These are phyloP conservation scores for Hygrophila difformis DNA, from an alignment of 257 asterid genomes.

Conservation along the genomic window DNA sequence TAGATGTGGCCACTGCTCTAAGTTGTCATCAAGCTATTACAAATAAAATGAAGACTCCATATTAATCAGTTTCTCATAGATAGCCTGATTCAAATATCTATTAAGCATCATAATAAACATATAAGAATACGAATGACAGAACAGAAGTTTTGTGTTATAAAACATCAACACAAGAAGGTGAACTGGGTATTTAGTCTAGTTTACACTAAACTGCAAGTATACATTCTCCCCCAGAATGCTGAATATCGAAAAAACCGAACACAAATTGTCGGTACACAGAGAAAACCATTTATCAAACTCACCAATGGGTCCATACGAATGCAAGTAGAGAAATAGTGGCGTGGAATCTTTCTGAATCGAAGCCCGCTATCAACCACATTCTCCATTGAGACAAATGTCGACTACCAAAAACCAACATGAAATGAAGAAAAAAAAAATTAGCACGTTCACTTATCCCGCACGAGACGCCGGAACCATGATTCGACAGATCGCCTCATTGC, in stretches of 20 bases:
- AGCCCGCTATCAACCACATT: conserved; percentile 40
- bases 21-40: conserved; percentile 71
- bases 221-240: neutral
- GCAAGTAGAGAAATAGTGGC: conserved; percentile 53
- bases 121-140: conserved; percentile 3
- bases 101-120: conserved; percentile 14
- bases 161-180: neutral
- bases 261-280: neutral
- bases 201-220: too few species aligned
- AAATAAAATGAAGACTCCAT: conserved; percentile 9
- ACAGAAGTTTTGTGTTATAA: conserved; percentile 1
- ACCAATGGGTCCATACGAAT: conserved; percentile 83
- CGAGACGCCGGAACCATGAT: neutral
- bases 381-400: conserved; percentile 42
- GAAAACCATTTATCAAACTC: conserved; percentile 25
- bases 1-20: conserved; percentile 99
- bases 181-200: too few species aligned
- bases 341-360: conserved; percentile 75
- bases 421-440: neutral
- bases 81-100: neutral
- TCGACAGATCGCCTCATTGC: neutral
- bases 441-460: neutral
- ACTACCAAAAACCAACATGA: conserved; percentile 17
- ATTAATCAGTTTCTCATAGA: conserved; percentile 8
- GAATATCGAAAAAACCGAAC: neutral